These are phyloP conservation scores for Clonostachys rosea DNA, from an alignment of 2,329 filamentous ascomycete genomes.

Conservation along the genomic window DNA sequence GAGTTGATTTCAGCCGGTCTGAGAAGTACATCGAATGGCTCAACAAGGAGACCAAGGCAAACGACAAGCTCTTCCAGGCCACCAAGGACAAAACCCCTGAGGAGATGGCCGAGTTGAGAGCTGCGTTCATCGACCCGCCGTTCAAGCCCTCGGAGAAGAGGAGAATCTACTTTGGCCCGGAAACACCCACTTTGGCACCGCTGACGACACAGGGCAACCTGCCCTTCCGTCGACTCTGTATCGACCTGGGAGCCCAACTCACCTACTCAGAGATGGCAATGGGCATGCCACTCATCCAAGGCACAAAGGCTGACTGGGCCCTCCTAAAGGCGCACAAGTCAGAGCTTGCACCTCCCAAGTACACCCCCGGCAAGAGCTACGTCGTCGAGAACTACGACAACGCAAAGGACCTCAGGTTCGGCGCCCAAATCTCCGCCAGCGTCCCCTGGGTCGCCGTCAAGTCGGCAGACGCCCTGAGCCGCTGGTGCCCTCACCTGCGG, in stretches of 20 bases:
- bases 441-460: conserved; percentile 90
- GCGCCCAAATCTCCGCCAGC: conserved; percentile 87
- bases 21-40: conserved; percentile 77
- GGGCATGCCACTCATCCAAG: conserved; percentile 83
- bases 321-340: conserved; percentile 88
- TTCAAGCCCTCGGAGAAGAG: conserved; percentile 91
- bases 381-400: conserved; percentile 78
- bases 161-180: conserved; percentile 85
- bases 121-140: conserved; percentile 79
- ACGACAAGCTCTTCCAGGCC: conserved; percentile 31
- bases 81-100: conserved; percentile 34
- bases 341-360: conserved; percentile 69
- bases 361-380: conserved; percentile 42
- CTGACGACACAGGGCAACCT: conserved; percentile 96
- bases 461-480: conserved; percentile 75
- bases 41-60: conserved; percentile 51
- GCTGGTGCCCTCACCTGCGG: conserved; percentile 75
- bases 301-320: conserved; percentile 89
- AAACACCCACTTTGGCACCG: conserved; percentile 90
- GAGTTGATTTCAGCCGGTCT: conserved; percentile 64
- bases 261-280: conserved; percentile 99
- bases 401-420: conserved; percentile 79
- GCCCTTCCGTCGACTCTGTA: conserved; percentile 86
- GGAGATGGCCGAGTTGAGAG: conserved; percentile 65
- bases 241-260: conserved; percentile 82